Evolutionary conservation across 345 rosid species (phyloP), one percentile per base, ranked within the genome.

Genomic region (Corchorus capsularis): DNA sequence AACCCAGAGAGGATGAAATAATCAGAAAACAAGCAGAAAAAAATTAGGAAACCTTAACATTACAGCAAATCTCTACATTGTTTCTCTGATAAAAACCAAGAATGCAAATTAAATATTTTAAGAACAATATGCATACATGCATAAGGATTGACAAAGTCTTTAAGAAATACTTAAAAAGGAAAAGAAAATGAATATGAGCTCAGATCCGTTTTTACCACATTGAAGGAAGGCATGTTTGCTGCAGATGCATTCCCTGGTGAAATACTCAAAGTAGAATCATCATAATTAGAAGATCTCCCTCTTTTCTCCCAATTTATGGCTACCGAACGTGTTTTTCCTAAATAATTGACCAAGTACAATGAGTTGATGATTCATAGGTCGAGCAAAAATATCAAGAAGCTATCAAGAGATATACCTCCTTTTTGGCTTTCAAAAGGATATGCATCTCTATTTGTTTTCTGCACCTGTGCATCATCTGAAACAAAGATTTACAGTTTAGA

Each of bases 231-330:
- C 86, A 82, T 72, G 81, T 78, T 84, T 19, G 78, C 81, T 20
- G 80, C 72, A 76, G 92, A 77, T 76, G 80, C 79, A 72, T 78
- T 81, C 80, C 83, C 86, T 20, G 78, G 78, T 53, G 89, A 81
- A 78, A 77, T 71, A 64, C 73, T 83, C 5, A 89, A 54, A 73
- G 82, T 75, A 70, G 86, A 87, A 69, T 89, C 90, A 57, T 90
- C 93, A 39, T 62, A 74, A 80, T 83, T 89, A 46, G 86, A 77
- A 80, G 87, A 79, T 84, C 92, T 84, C 77, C 93, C 97, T 82
- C 92, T 87, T 80, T 84, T 94, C 83, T 89, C 97, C 89, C 90
- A 87, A 79, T 93, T 93, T 61, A 90, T 62, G 69, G 73, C 83
- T 82, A 85, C 84, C 41, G 94, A 63, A 53, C 84, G 94, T 85